phyloP scores from a whole-genome alignment of 352 stramenopile genomes.

The Globisporangium cylindrosporum region DNA sequence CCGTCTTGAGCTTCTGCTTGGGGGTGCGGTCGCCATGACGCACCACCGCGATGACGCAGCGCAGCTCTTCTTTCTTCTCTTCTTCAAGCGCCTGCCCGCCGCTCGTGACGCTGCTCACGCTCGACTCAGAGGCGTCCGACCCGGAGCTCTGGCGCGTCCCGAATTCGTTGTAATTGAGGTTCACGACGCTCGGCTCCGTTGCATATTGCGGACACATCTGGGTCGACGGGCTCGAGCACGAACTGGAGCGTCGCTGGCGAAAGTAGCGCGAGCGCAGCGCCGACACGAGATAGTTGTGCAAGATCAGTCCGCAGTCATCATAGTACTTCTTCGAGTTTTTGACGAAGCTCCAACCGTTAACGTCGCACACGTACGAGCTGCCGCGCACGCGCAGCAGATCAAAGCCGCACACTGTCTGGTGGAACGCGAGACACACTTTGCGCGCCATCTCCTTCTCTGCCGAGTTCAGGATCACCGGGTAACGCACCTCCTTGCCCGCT shows the following conservation, averaged over 20 bases:
- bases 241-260: slow-evolving; percentile 63
- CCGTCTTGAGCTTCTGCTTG: slow-evolving; percentile 99
- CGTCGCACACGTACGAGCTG: slow-evolving; percentile 98
- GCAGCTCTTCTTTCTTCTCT: slow-evolving; percentile 94
- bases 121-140: slow-evolving; percentile 70
- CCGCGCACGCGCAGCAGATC: slow-evolving; percentile 94
- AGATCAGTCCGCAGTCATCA: slow-evolving; percentile 96
- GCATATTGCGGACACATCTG: slow-evolving; percentile 83
- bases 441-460: slow-evolving; percentile 98
- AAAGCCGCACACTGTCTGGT: slow-evolving; percentile 99
- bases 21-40: slow-evolving; percentile 98
- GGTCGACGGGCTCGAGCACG: slow-evolving; percentile 29
- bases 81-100: slow-evolving; percentile 40
- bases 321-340: slow-evolving; percentile 99
- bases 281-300: slow-evolving; percentile 89
- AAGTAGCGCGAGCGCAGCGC: slow-evolving; percentile 78
- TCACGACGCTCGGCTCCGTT: slow-evolving; percentile 41
- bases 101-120: slow-evolving; percentile 56
- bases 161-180: slow-evolving; percentile 25
- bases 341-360: slow-evolving; percentile 99
- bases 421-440: slow-evolving; percentile 93
- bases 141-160: slow-evolving; percentile 50
- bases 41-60: slow-evolving; percentile 98
- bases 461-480: slow-evolving; percentile 98
- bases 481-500: slow-evolving; percentile 98